These are phyloP conservation scores for Fraxinus sp. DNA, from an alignment of 305 asterid species.

Conservation along the genomic window DNA sequence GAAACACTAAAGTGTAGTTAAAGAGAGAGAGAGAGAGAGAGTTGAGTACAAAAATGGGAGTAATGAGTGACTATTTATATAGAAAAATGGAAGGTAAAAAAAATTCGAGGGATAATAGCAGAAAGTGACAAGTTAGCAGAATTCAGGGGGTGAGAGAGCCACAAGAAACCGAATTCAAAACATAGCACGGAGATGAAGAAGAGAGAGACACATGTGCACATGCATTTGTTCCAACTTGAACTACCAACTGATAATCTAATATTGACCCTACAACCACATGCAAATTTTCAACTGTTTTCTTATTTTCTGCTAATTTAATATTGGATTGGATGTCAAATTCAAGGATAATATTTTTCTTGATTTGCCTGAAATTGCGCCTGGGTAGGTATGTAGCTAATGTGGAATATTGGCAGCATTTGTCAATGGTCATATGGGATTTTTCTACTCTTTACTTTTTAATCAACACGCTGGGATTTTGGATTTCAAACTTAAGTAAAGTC, in stretches of 20 bases:
- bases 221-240: conserved; percentile 61
- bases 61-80: conserved; percentile 38
- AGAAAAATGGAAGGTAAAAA: conserved; percentile 5
- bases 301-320: not conserved
- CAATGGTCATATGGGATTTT: conserved; percentile 21
- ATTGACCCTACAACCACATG: conserved; percentile 73
- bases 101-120: conserved; percentile 3
- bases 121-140: conserved; percentile 49
- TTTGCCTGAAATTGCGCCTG: conserved; percentile 40
- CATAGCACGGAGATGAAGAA: conserved; percentile 10
- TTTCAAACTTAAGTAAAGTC: not conserved
- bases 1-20: not conserved
- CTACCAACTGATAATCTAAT: conserved; percentile 50
- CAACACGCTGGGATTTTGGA: not conserved
- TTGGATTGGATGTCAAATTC: not conserved
- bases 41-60: conserved; percentile 26
- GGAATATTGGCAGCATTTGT: conserved; percentile 27
- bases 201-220: conserved; percentile 43
- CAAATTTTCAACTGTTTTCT: conserved; percentile 33
- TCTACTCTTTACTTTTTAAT: not conserved
- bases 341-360: conserved; percentile 6
- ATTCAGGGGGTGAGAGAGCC: conserved; percentile 14
- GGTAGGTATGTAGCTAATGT: conserved; percentile 22
- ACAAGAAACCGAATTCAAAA: not conserved
- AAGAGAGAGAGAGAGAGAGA: not conserved